These are phyloP conservation scores for Suillus hirtellus DNA, from an alignment of 768 basidiomycete species.

Conservation along the genomic window DNA sequence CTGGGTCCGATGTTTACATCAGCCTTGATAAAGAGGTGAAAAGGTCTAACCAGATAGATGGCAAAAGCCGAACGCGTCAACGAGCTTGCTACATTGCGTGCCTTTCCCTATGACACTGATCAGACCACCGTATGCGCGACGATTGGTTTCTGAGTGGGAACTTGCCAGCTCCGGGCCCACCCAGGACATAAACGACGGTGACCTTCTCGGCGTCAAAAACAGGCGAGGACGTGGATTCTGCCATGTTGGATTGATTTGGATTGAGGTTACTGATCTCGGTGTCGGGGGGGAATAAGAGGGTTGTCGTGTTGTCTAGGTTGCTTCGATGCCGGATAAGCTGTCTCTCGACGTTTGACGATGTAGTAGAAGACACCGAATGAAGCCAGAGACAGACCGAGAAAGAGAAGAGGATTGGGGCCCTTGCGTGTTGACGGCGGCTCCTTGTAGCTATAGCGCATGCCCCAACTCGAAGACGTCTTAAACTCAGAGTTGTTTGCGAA, in stretches of 20 bases:
- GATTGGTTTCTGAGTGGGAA: background rate
- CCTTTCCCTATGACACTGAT: constrained; percentile 72
- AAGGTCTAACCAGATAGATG: constrained; percentile 81
- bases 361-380: constrained; percentile 60
- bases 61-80: constrained; percentile 81
- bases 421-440: constrained; percentile 24
- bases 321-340: constrained; percentile 57
- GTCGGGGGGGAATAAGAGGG: constrained; percentile 64
- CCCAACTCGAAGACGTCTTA: constrained; percentile 2
- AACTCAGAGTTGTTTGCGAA: constrained; percentile 1
- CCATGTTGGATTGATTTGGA: background rate
- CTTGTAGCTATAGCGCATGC: constrained; percentile 2
- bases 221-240: constrained; percentile 9
- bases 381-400: constrained; percentile 54
- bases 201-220: constrained; percentile 71
- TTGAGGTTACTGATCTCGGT: constrained; percentile 26
- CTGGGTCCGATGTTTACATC: constrained; percentile 37
- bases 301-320: constrained; percentile 63
- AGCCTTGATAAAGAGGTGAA: constrained; percentile 3
- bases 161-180: constrained; percentile 93
- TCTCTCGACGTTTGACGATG: constrained; percentile 56
- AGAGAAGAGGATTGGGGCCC: constrained; percentile 62
- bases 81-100: constrained; percentile 87
- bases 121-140: constrained; percentile 14
- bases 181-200: constrained; percentile 91